These are phyloP conservation scores for Akanthomyces dipterigenus DNA, from an alignment of 2,329 filamentous ascomycete species.

Conservation along the genomic window DNA sequence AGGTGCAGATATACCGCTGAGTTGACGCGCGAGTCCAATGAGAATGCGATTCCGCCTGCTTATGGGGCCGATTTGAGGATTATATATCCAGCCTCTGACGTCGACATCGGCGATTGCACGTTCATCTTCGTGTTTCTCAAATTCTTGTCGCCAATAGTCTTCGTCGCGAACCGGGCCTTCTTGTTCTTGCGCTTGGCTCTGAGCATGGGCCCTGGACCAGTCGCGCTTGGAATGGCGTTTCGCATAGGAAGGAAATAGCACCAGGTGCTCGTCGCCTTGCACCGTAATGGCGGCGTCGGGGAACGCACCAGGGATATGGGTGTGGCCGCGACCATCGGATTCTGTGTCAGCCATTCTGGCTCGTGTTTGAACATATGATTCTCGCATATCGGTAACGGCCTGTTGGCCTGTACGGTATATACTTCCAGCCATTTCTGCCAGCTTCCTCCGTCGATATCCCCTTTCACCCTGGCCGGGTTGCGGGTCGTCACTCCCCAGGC, in stretches of 20 bases:
- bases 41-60: constrained; percentile 80
- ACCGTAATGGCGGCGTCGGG: constrained; percentile 76
- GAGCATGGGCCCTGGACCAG: constrained; percentile 23
- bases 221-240: constrained; percentile 57
- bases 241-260: constrained; percentile 91
- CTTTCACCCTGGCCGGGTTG: constrained; percentile 41
- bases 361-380: constrained; percentile 51
- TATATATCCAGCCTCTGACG: constrained; percentile 91
- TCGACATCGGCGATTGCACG: constrained; percentile 89
- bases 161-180: constrained; percentile 48
- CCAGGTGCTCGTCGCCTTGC: constrained; percentile 82
- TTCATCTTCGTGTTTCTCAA: constrained; percentile 73
- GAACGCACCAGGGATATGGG: constrained; percentile 65
- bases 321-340: constrained; percentile 23
- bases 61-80: constrained; percentile 76
- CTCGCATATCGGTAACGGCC: constrained; percentile 52
- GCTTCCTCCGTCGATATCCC: constrained; percentile 68
- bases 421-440: constrained; percentile 58
- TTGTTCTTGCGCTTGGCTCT: constrained; percentile 22
- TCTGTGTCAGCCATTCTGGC: constrained; percentile 25
- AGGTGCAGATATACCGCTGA: constrained; percentile 79
- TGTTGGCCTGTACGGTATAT: constrained; percentile 50
- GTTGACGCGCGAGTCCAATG: constrained; percentile 75
- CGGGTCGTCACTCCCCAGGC: constrained; percentile 20
- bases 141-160: constrained; percentile 72